Percentiles rank a stretch among this genome's conserved stretches.
These are phyloP conservation scores for Lentinula aciculospora DNA, from an alignment of 768 basidiomycete genomes.

Conservation along the genomic window DNA sequence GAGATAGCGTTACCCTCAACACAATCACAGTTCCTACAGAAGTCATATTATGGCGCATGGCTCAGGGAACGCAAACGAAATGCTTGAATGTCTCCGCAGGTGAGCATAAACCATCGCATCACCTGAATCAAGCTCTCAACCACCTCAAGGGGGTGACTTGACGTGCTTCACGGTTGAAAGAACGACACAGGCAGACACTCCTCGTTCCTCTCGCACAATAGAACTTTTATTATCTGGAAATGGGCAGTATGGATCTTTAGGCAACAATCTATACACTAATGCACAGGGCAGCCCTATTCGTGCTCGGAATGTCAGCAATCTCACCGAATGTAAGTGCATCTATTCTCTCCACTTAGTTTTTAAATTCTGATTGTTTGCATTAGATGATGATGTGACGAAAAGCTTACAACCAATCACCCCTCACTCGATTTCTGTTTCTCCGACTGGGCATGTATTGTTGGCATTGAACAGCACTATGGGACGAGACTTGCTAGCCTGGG, in stretches of 20 bases:
- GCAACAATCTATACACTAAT: slow-evolving; percentile 61
- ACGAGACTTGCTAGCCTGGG: slow-evolving; percentile 69
- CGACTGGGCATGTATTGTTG: slow-evolving; percentile 71
- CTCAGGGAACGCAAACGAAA: slow-evolving; percentile 43
- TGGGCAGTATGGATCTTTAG: slow-evolving; percentile 78
- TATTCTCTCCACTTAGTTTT: background rate
- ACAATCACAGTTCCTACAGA: slow-evolving; percentile 82
- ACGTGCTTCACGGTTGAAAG: slow-evolving; percentile 74
- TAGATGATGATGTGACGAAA: slow-evolving; percentile 62
- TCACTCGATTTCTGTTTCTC: slow-evolving; percentile 58
- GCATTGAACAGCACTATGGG: slow-evolving; percentile 66
- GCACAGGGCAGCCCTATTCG: slow-evolving; percentile 66
- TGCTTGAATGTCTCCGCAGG: slow-evolving; percentile 68
- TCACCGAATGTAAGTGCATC: slow-evolving; percentile 70
- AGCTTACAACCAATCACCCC: slow-evolving; percentile 62
- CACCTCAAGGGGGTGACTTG: slow-evolving; percentile 58
- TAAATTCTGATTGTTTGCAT: slow-evolving; percentile 7
- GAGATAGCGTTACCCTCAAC: slow-evolving; percentile 53
- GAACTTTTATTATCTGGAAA: slow-evolving; percentile 75
- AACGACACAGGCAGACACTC: slow-evolving; percentile 7
- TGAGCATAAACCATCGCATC: slow-evolving; percentile 12
- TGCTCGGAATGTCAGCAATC: slow-evolving; percentile 75
- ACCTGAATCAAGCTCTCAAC: background rate
- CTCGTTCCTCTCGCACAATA: slow-evolving; percentile 18
- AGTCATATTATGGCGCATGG: slow-evolving; percentile 62